phyloP scores from a whole-genome alignment of 768 basidiomycete species.

The Mycena rebaudengoi region DNA sequence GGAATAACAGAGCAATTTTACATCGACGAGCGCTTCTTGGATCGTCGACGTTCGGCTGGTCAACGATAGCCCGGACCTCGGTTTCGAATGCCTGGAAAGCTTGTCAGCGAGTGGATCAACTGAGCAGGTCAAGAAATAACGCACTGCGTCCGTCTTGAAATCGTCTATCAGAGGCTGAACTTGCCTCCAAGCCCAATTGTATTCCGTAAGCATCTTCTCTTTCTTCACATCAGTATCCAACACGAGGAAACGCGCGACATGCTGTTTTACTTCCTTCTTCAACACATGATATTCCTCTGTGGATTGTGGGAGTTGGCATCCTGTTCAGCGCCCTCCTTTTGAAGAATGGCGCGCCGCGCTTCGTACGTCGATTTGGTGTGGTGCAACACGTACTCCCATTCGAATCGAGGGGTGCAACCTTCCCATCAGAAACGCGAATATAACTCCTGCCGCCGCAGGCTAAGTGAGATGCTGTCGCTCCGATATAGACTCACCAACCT shows the following conservation, averaged over 20 bases:
- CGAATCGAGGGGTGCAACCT: slow-evolving; percentile 12
- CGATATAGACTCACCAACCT: slow-evolving; percentile 25
- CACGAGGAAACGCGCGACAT: slow-evolving; percentile 58
- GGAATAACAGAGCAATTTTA: too few species aligned
- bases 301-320: slow-evolving; percentile 45
- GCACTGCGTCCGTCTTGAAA: slow-evolving; percentile 46
- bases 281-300: slow-evolving; percentile 44
- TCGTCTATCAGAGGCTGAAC: slow-evolving; percentile 52
- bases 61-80: background rate
- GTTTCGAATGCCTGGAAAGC: slow-evolving; percentile 15
- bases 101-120: background rate
- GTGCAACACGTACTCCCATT: slow-evolving; percentile 42
- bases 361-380: slow-evolving; percentile 34
- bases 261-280: slow-evolving; percentile 57
- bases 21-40: background rate
- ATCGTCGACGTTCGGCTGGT: background rate
- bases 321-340: slow-evolving; percentile 24
- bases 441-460: slow-evolving; percentile 27
- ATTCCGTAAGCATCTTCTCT: slow-evolving; percentile 59
- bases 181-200: slow-evolving; percentile 60
- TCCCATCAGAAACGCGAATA: slow-evolving; percentile 34
- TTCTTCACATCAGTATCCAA: slow-evolving; percentile 36
- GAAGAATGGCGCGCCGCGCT: slow-evolving; percentile 35
- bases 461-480: background rate
- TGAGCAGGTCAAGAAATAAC: background rate